Evolutionary conservation across 2,329 filamentous ascomycete species (phyloP), one percentile per base, ranked within the genome.

Genomic region (Arthroderma sp.): DNA sequence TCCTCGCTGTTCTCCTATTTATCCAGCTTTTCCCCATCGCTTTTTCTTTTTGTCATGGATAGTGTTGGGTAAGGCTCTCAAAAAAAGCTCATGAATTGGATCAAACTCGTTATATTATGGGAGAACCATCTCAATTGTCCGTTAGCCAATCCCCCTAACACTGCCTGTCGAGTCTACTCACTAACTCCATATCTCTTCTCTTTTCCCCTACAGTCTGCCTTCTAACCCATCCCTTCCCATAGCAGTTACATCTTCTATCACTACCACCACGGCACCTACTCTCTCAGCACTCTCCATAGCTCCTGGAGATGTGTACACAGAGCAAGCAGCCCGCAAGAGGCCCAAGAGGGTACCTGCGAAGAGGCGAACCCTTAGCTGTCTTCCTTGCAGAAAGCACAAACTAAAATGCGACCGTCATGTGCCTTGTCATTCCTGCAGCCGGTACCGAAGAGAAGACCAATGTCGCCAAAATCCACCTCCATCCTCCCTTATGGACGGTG

Each of bases 341-440:
- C 9, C 10, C 22, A 38, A 47, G 46, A 36, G 43, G 40, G 9
- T 29, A 11, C 48, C 48, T 29, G 44, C 42, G 30, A 50, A 47
- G 29, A 22, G 48, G 22, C 39, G 51, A 30, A 48, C 52, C 10
- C 48, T 61, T 15, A 61, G 57, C 46, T 61, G 59, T 38, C 54
- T 57, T 11, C 57, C 55, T 7, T 61, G 59, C 46, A 50, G 59
- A 32, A 50, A 53, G 36, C 58, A 61, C 41, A 61, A 61, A 46
- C 50, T 61, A 6, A 55, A 54, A 44, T 61, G 59, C 47, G 57
- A 61, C 43, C 54, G 58, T 29, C 50, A 49, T n/a, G 50, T 61
- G 4, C 59, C 58, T 3, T 61, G 59, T 40, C 47, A 58, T 8
- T 59, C 52, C 4, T 61, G 59, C 40, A 50, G 48, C 15, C 57